Evolutionary conservation across 208 protist species (phyloP).

Genomic region (Leishmania tarentolae): DNA sequence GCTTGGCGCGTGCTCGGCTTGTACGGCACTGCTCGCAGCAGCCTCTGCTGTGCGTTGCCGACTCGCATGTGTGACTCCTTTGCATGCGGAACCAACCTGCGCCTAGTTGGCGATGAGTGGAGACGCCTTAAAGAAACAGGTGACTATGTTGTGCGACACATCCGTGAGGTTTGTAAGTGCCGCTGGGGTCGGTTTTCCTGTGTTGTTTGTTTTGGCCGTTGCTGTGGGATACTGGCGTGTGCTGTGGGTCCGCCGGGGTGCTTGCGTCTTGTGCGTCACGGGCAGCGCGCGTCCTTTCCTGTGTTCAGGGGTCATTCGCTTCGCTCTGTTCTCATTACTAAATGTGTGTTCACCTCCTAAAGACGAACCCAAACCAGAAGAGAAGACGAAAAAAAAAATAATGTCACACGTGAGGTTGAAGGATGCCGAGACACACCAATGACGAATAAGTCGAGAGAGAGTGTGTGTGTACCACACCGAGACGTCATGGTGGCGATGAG

Average conservation of each 20-base stretch:
- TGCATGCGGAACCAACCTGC: not conserved
- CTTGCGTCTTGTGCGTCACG: not conserved
- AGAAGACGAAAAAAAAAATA: not conserved
- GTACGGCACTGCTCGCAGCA: not conserved
- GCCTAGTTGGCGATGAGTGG: not conserved
- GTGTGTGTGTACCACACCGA: not conserved
- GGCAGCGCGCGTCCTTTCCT: not conserved
- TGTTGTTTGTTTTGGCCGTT: not conserved
- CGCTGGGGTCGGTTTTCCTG: not conserved
- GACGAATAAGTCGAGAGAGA: not conserved
- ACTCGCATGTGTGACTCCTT: not conserved
- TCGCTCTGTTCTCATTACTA: not conserved
- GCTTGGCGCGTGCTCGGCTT: not conserved
- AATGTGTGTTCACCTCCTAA: not conserved
- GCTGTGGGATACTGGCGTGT: not conserved
- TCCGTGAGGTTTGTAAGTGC: not conserved
- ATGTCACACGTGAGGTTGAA: too few relatives aligned
- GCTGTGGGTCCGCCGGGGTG: not conserved
- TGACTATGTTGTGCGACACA: not conserved
- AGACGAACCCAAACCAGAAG: not conserved
- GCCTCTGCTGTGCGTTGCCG: not conserved
- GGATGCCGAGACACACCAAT: too few relatives aligned
- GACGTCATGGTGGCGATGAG: not conserved
- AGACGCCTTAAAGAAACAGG: not conserved
- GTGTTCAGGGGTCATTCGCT: not conserved